Conservation (phyloP, 768 basidiomycete species). For the Mycena olivaceomarginata region DNA sequence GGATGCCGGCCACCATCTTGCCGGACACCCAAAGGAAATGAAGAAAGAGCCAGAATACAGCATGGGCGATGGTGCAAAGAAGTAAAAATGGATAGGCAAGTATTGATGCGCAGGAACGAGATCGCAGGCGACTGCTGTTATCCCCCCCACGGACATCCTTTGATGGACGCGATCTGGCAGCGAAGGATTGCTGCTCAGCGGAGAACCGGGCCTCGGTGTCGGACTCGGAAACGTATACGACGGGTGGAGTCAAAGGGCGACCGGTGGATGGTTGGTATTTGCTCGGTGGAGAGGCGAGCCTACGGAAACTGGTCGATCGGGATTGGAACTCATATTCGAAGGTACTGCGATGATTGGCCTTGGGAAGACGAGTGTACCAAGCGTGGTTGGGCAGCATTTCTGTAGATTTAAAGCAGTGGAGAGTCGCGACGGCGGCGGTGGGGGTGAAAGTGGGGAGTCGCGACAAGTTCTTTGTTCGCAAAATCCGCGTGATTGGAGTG, state of each 20-base stretch:
- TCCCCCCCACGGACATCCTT: not conserved
- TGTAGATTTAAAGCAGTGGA: not conserved
- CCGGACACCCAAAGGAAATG: not conserved
- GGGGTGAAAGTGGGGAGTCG: constrained; percentile 2
- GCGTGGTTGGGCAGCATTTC: constrained; percentile 67
- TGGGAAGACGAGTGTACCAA: constrained; percentile 78
- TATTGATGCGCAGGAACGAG: not conserved
- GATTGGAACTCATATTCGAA: constrained; percentile 85
- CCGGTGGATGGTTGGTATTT: constrained; percentile 48
- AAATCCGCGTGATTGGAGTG: not conserved
- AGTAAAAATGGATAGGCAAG: not conserved
- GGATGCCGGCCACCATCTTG: not conserved
- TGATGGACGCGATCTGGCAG: not conserved
- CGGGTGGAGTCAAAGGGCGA: constrained; percentile 63
- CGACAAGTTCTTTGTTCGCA: not conserved
- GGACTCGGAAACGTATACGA: constrained; percentile 62
- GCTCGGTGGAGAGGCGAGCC: constrained; percentile 76
- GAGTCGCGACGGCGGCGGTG: no score
- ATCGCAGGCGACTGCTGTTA: no score
- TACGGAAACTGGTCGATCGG: constrained; percentile 69
- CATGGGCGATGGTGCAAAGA: not conserved
- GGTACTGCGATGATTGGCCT: constrained; percentile 78
- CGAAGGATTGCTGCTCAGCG: constrained; percentile 54
- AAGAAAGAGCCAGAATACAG: constrained; percentile 4
- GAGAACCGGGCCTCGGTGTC: constrained; percentile 79